Conservation (phyloP, 331 rosid genomes). For the Rhamnella rubrinervis region DNA sequence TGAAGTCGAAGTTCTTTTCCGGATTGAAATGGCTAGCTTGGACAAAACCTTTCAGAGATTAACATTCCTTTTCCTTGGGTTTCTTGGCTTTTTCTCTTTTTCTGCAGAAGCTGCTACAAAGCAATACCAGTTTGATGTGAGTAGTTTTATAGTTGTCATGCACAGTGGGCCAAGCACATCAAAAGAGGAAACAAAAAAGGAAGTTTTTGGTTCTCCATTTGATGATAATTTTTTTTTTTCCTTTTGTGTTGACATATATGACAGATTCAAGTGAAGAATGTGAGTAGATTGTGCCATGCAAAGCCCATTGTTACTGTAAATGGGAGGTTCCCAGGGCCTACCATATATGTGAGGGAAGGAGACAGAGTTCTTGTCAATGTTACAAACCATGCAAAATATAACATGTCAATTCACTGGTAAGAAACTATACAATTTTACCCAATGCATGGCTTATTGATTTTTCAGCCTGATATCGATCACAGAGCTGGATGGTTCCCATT, state of each 20-base stretch:
- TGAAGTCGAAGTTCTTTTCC: background rate
- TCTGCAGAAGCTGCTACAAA: conserved; percentile 69
- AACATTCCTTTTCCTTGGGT: conserved; percentile 25
- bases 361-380: conserved; percentile 63
- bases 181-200: background rate
- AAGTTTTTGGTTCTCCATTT: background rate
- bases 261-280: conserved; percentile 69
- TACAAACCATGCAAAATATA: conserved; percentile 70
- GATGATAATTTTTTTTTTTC: conserved; percentile 5
- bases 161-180: background rate
- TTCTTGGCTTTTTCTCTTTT: conserved; percentile 43
- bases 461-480: too few species aligned
- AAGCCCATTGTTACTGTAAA: conserved; percentile 74
- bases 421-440: background rate
- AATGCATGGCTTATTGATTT: too few species aligned
- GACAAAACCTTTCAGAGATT: conserved; percentile 17
- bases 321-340: conserved; percentile 77
- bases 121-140: conserved; percentile 76
- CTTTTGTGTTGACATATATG: conserved; percentile 6
- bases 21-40: conserved; percentile 44
- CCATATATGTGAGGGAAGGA: conserved; percentile 65
- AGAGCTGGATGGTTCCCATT: too few species aligned
- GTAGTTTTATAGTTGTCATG: conserved; percentile 20
- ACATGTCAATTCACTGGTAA: conserved; percentile 82
- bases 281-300: conserved; percentile 76